Conservation (phyloP, 2,329 filamentous ascomycete species). For the Xylariaceae sp. region DNA sequence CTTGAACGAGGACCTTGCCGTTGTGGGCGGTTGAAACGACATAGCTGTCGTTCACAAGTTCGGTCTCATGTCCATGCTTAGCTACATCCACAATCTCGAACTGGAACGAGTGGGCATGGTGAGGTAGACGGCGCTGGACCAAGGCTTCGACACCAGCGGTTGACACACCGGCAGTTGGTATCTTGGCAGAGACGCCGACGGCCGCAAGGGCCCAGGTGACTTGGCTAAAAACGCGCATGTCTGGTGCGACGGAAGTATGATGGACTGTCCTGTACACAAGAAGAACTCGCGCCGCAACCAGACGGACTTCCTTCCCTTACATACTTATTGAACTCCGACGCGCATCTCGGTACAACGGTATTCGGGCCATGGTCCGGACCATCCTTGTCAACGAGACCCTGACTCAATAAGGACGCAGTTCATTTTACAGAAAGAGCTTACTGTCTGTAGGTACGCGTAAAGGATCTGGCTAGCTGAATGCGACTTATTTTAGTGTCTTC, state of each 20-base stretch:
- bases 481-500: neutral
- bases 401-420: neutral
- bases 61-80: neutral
- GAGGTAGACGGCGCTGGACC: constrained; percentile 17
- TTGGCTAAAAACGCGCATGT: constrained; percentile 12
- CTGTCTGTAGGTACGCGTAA: neutral
- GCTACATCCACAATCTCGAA: constrained; percentile 11
- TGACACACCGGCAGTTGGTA: constrained; percentile 14
- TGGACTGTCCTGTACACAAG: neutral
- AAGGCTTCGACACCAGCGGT: constrained; percentile 15
- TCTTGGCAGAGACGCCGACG: constrained; percentile 5
- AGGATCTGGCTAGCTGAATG: neutral
- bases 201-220: constrained; percentile 12
- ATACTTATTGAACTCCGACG: neutral
- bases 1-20: constrained; percentile 17
- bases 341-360: neutral
- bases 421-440: neutral
- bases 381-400: neutral
- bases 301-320: neutral
- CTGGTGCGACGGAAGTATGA: neutral
- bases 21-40: constrained; percentile 9
- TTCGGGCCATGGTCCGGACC: neutral
- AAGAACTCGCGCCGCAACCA: neutral
- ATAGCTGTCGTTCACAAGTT: constrained; percentile 17
- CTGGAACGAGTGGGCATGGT: constrained; percentile 11